Evolutionary conservation across 139 green algal species (phyloP).

Genomic region (Chlamydomonas sp.): DNA sequence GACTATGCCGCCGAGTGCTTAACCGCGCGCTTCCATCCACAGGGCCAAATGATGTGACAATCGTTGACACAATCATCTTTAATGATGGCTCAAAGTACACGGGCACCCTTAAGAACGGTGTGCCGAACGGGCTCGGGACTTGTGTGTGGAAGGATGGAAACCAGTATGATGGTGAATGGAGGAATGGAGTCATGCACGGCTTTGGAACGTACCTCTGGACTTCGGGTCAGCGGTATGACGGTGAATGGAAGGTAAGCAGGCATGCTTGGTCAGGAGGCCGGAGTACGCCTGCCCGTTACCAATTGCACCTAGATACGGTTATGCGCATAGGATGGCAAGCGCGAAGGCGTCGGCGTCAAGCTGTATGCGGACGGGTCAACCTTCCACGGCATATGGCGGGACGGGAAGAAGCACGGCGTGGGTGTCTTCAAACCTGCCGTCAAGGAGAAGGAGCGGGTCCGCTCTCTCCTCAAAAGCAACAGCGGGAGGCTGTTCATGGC

Average conservation of each 20-base stretch:
- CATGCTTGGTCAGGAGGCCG: neutral
- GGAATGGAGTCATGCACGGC: slow-evolving; percentile 86
- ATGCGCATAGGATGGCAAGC: slow-evolving; percentile 62
- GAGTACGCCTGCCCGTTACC: neutral
- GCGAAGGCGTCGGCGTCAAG: slow-evolving; percentile 87
- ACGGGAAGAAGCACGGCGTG: slow-evolving; percentile 85
- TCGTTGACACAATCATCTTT: slow-evolving; percentile 48
- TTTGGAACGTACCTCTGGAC: slow-evolving; percentile 92
- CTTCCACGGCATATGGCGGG: slow-evolving; percentile 88
- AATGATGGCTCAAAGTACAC: slow-evolving; percentile 59
- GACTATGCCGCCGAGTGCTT: no score
- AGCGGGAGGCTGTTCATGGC: slow-evolving; percentile 5
- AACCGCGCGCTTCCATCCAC: neutral
- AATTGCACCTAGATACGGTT: neutral
- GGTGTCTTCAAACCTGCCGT: slow-evolving; percentile 70
- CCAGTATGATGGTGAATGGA: slow-evolving; percentile 93
- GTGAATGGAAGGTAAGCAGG: slow-evolving; percentile 82
- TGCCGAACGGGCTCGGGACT: slow-evolving; percentile 61
- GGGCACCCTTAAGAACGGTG: slow-evolving; percentile 55
- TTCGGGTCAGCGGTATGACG: slow-evolving; percentile 89
- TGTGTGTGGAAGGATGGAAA: slow-evolving; percentile 79
- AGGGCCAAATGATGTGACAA: slow-evolving; percentile 22
- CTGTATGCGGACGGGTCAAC: slow-evolving; percentile 85
- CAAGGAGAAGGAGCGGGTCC: slow-evolving; percentile 21
- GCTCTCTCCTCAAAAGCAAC: slow-evolving; percentile 1